Evolutionary conservation across 306 rosid genomes (phyloP).

Genomic region (Malus sylvestris): DNA sequence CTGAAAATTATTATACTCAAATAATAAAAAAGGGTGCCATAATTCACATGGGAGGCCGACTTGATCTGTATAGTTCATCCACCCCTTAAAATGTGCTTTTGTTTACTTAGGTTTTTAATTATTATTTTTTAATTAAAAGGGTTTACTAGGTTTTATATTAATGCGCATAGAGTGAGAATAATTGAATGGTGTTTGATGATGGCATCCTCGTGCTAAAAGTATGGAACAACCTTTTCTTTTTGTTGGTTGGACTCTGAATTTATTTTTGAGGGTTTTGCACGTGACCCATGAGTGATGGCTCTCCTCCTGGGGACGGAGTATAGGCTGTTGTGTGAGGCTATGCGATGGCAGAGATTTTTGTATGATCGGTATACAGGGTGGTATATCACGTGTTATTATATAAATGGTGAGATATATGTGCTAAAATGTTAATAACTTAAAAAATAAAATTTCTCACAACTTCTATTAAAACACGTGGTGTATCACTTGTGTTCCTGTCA

Average conservation of each 20-base stretch:
- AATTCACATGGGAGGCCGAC: not conserved
- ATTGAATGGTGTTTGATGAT: not conserved
- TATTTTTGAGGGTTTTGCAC: not conserved
- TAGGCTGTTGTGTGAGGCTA: not conserved
- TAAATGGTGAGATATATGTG: too few species aligned
- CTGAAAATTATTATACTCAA: too few species aligned
- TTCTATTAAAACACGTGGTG: too few species aligned
- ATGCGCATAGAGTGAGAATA: not conserved
- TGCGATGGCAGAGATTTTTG: not conserved
- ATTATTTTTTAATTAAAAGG: too few species aligned
- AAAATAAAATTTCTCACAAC: too few species aligned
- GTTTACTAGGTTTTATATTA: too few species aligned
- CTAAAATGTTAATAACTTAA: too few species aligned
- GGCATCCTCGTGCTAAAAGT: constrained; percentile 4
- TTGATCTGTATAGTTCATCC: not conserved
- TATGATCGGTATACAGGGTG: too few species aligned
- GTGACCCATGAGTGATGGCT: not conserved
- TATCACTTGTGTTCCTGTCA: too few species aligned
- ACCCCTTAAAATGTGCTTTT: not conserved
- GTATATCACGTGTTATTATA: too few species aligned
- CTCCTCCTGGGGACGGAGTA: not conserved
- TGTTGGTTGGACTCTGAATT: not conserved
- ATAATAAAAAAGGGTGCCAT: not conserved
- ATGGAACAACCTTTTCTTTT: not conserved
- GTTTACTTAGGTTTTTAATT: not conserved